Percentiles rank a stretch among this genome's conserved stretches.
These are phyloP conservation scores for Schizophyllum amplum DNA, from an alignment of 1,284 basidiomycete genomes.

Conservation along the genomic window DNA sequence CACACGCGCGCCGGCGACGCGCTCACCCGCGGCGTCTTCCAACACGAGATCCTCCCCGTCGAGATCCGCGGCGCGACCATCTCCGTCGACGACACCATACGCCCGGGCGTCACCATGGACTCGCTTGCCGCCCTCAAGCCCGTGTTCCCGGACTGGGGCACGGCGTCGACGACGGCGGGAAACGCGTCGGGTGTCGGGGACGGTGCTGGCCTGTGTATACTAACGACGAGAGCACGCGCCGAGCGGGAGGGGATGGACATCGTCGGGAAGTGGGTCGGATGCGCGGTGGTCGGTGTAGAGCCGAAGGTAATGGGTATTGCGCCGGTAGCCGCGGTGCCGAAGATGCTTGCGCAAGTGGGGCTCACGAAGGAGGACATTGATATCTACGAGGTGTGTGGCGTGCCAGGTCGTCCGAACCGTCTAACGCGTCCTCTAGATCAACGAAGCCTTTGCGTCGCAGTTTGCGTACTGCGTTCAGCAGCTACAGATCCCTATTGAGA, in stretches of 20 bases:
- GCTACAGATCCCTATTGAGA: conserved; percentile 72
- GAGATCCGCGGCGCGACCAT: conserved; percentile 51
- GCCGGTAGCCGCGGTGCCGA: conserved; percentile 81
- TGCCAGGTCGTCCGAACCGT: neutral
- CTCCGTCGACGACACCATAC: conserved; percentile 72
- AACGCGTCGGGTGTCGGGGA: conserved; percentile 95
- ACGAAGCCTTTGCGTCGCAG: conserved; percentile 79
- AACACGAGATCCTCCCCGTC: conserved; percentile 76
- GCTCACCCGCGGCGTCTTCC: conserved; percentile 54
- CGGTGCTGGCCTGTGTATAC: conserved; percentile 85
- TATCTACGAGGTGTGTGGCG: conserved; percentile 67
- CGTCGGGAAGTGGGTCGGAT: conserved; percentile 83
- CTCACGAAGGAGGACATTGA: conserved; percentile 81
- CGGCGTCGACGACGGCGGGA: conserved; percentile 71
- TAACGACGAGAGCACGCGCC: conserved; percentile 81
- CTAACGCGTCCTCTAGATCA: conserved; percentile 44
- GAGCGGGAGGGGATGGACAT: conserved; percentile 82
- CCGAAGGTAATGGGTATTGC: conserved; percentile 84
- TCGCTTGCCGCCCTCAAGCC: conserved; percentile 62
- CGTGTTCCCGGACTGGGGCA: conserved; percentile 75
- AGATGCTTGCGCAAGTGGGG: conserved; percentile 65
- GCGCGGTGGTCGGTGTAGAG: conserved; percentile 81
- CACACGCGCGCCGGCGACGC: conserved; percentile 73
- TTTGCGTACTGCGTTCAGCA: conserved; percentile 78
- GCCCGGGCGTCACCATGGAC: conserved; percentile 69